Conservation (phyloP, 306 rosid species). For the Abrus pulchellus region DNA sequence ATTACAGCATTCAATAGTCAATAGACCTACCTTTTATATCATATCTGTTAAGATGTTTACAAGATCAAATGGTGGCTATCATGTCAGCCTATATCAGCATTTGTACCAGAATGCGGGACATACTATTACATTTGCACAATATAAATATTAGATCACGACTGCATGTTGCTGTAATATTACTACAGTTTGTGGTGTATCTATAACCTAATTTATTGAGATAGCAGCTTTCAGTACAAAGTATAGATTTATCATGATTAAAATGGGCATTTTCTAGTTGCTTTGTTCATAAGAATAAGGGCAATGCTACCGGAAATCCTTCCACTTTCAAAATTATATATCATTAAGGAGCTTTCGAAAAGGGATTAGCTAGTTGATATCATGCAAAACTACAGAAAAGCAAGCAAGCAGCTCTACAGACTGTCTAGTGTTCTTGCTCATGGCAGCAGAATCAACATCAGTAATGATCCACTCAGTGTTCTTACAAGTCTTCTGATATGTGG, state of each 20-base stretch:
- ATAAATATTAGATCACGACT: conserved; percentile 2
- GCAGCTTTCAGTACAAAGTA: not conserved
- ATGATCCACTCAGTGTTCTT: not conserved
- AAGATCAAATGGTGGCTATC: conserved; percentile 25
- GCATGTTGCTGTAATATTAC: not conserved
- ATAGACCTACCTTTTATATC: conserved; percentile 15
- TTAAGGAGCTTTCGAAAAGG: conserved; percentile 6
- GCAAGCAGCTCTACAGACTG: not conserved
- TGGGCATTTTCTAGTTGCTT: not conserved
- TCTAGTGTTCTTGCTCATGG: conserved; percentile 16
- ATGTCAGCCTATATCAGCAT: conserved; percentile 7
- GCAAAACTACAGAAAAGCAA: conserved; percentile 6
- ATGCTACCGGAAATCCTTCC: conserved; percentile 11
- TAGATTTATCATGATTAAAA: conserved; percentile 25
- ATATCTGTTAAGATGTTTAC: not conserved
- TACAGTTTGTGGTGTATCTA: conserved; percentile 18
- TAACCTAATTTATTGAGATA: not conserved
- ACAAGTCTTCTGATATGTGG: conserved; percentile 13
- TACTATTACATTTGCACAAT: conserved; percentile 15
- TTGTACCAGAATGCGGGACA: not conserved
- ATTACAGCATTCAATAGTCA: not conserved
- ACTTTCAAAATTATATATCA: not conserved
- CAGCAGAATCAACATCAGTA: conserved; percentile 6
- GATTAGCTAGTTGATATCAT: not conserved
- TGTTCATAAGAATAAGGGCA: conserved; percentile 5